Percentiles rank a stretch among this genome's conserved stretches.
phyloP scores from a whole-genome alignment of 2,329 filamentous ascomycete genomes.

The Blastomyces emzantsi region DNA sequence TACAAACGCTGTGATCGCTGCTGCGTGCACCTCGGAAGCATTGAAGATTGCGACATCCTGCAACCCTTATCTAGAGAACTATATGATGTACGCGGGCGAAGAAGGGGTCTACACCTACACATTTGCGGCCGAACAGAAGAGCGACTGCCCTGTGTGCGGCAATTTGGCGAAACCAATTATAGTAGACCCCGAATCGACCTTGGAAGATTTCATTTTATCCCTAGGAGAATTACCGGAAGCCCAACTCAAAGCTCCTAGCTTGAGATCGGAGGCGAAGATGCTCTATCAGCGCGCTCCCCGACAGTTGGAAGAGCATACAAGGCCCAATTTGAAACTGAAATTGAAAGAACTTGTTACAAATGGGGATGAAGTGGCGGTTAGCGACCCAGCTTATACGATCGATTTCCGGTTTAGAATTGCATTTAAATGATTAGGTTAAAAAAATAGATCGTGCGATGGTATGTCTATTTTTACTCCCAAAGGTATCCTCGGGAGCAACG shows the following conservation, averaged over 20 bases:
- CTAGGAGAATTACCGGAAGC: conserved; percentile 76
- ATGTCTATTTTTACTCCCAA: background rate
- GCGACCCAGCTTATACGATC: conserved; percentile 78
- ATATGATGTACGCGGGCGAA: conserved; percentile 99
- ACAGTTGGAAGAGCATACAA: conserved; percentile 72
- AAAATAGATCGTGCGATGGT: background rate
- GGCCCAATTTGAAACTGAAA: conserved; percentile 71
- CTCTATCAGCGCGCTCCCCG: conserved; percentile 83
- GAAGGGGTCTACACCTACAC: conserved; percentile 96
- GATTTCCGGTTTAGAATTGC: conserved; percentile 54
- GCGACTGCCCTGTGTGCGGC: conserved; percentile 91
- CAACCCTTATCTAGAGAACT: conserved; percentile 79
- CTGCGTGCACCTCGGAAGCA: conserved; percentile 92
- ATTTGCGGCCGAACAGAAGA: conserved; percentile 87
- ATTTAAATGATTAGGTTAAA: conserved; percentile 29
- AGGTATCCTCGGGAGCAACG: background rate
- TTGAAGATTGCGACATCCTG: conserved; percentile 83
- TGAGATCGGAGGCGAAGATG: conserved; percentile 70
- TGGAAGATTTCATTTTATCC: conserved; percentile 77
- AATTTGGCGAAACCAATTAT: conserved; percentile 66
- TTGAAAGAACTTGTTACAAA: conserved; percentile 66
- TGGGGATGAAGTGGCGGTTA: conserved; percentile 84
- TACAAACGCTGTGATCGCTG: conserved; percentile 93
- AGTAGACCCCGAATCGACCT: conserved; percentile 60
- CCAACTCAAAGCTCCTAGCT: conserved; percentile 87